phyloP scores from a whole-genome alignment of 768 basidiomycete species.

The Pleurotus tuoliensis region DNA sequence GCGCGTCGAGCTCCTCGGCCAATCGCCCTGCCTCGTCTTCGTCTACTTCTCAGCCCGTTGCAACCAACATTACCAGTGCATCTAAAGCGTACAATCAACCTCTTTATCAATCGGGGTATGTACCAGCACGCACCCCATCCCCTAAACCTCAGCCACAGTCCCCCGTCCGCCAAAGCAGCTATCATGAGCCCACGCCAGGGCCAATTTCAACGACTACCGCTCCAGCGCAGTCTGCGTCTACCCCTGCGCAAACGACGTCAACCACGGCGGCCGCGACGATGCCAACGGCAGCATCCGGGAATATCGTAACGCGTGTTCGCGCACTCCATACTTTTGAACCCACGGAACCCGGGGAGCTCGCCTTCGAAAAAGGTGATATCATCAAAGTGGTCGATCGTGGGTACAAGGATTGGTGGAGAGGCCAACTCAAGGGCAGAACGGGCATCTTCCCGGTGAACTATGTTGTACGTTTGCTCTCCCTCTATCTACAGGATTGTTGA shows the following conservation, averaged over 20 bases:
- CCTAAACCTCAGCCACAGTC: slow-evolving; percentile 25
- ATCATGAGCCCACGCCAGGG: slow-evolving; percentile 17
- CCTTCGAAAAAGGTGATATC: slow-evolving; percentile 88
- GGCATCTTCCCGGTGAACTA: slow-evolving; percentile 98
- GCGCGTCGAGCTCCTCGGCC: neutral
- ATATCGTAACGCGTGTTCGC: slow-evolving; percentile 75
- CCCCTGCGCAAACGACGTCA: slow-evolving; percentile 11
- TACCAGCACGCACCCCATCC: slow-evolving; percentile 52
- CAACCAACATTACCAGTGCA: slow-evolving; percentile 12
- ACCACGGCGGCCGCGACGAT: slow-evolving; percentile 18
- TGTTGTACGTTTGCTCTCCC: slow-evolving; percentile 54
- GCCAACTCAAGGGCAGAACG: slow-evolving; percentile 83
- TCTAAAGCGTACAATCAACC: slow-evolving; percentile 25
- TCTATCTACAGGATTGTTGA: neutral
- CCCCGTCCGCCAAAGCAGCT: slow-evolving; percentile 20
- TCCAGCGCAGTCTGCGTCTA: slow-evolving; percentile 8
- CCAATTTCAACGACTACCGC: slow-evolving; percentile 7
- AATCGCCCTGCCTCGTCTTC: slow-evolving; percentile 15
- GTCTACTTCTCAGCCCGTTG: slow-evolving; percentile 14
- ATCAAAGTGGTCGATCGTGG: slow-evolving; percentile 94
- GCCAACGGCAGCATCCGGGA: slow-evolving; percentile 15
- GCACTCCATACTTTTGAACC: slow-evolving; percentile 89
- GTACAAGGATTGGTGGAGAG: slow-evolving; percentile 97
- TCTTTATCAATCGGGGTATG: slow-evolving; percentile 50
- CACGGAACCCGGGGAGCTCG: slow-evolving; percentile 83